These are phyloP conservation scores for Tirmania nivea DNA, from an alignment of 495 filamentous ascomycete species.

Conservation along the genomic window DNA sequence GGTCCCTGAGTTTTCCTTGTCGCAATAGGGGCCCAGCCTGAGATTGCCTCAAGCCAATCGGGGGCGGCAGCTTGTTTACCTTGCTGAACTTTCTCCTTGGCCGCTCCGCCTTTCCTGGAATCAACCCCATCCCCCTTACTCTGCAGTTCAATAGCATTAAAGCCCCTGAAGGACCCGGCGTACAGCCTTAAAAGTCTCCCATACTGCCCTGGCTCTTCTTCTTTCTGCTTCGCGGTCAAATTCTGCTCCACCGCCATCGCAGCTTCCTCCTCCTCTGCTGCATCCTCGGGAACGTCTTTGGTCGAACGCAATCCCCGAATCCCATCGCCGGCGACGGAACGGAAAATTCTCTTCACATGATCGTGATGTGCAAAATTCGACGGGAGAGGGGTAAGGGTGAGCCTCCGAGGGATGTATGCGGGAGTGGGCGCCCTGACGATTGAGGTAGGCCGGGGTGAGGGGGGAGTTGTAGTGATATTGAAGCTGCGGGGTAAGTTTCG, in stretches of 20 bases:
- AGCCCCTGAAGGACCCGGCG: constrained; percentile 2
- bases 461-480: not conserved
- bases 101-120: not conserved
- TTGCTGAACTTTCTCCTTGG: not conserved
- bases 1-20: no score
- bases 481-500: constrained; percentile 2
- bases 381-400: constrained; percentile 5
- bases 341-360: constrained; percentile 3
- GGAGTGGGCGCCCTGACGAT: not conserved
- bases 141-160: not conserved
- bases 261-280: not conserved
- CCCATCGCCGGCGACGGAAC: not conserved
- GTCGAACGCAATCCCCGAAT: not conserved
- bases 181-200: constrained; percentile 3
- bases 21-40: no score
- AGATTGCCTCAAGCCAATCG: no score
- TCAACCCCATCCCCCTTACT: not conserved
- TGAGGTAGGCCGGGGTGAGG: not conserved
- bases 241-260: not conserved
- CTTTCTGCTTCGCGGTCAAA: not conserved
- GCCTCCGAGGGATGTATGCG: not conserved
- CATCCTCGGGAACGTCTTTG: not conserved
- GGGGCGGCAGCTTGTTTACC: no score
- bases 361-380: constrained; percentile 5
- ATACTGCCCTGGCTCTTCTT: constrained; percentile 4